A percentile compares a stretch with the other conserved stretches of the same genome.
These are phyloP conservation scores for Colletotrichum liaoningense DNA, from an alignment of 2,329 filamentous ascomycete genomes.

Conservation along the genomic window DNA sequence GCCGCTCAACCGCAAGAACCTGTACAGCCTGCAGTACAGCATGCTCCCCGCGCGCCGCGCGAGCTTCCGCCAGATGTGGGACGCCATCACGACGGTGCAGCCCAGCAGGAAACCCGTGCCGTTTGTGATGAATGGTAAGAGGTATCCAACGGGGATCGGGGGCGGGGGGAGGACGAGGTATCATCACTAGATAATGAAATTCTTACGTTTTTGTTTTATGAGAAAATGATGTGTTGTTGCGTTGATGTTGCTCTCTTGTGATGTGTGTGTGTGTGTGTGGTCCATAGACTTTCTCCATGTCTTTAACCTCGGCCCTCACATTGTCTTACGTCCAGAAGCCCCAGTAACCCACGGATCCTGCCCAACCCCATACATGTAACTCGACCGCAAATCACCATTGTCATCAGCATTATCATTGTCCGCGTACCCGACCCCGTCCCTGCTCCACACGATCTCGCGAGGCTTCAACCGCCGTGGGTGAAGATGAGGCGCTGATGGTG, in stretches of 20 bases:
- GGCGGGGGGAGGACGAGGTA: slow-evolving; percentile 36
- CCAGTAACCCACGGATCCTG: slow-evolving; percentile 20
- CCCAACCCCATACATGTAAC: slow-evolving; percentile 17
- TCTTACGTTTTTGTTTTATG: neutral
- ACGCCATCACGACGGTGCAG: slow-evolving; percentile 67
- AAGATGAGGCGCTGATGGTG: too few species aligned
- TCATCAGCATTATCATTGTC: neutral
- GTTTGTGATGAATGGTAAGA: slow-evolving; percentile 45
- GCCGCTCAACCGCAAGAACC: slow-evolving; percentile 91
- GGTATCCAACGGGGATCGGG: slow-evolving; percentile 31
- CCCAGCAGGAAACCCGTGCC: slow-evolving; percentile 57
- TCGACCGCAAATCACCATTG: slow-evolving; percentile 6
- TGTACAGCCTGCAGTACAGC: slow-evolving; percentile 97
- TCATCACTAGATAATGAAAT: slow-evolving; percentile 36
- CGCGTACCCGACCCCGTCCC: neutral
- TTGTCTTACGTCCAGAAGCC: neutral
- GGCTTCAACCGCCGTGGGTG: neutral
- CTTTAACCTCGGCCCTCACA: neutral
- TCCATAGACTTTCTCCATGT: neutral
- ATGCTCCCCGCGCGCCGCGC: slow-evolving; percentile 90
- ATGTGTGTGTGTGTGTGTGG: too few species aligned
- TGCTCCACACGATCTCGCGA: neutral
- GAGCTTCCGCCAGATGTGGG: slow-evolving; percentile 88
- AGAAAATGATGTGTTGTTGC: too few species aligned
- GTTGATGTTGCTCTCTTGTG: too few species aligned